Conservation (phyloP, 805 yeast genomes). For the Saccharomycopsis capsularis region DNA sequence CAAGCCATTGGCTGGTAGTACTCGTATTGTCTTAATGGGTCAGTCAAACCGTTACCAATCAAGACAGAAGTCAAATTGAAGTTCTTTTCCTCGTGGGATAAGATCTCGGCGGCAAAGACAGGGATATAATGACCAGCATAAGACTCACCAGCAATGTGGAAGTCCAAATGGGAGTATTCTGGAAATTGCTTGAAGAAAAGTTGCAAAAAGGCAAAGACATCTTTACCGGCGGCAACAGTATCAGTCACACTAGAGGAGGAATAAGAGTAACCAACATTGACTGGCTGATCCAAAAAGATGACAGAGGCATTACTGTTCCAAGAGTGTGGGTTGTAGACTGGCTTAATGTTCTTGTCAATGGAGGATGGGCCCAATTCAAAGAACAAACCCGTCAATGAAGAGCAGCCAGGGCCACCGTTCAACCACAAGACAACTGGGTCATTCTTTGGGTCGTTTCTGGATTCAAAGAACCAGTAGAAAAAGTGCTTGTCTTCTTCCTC, state of each 20-base stretch:
- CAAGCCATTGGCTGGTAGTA: conserved; percentile 92
- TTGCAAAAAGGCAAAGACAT: conserved; percentile 72
- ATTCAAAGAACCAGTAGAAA: conserved; percentile 66
- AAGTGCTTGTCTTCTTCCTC: conserved; percentile 76
- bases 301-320: conserved; percentile 86
- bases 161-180: conserved; percentile 45
- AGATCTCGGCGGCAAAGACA: conserved; percentile 73
- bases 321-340: conserved; percentile 64
- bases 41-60: conserved; percentile 90
- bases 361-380: conserved; percentile 83
- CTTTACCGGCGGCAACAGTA: conserved; percentile 79
- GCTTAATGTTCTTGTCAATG: conserved; percentile 53
- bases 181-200: conserved; percentile 72
- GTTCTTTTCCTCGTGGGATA: conserved; percentile 48
- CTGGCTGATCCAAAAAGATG: conserved; percentile 84
- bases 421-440: conserved; percentile 87
- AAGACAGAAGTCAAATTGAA: conserved; percentile 69
- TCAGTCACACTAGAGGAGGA: conserved; percentile 54
- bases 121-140: conserved; percentile 96
- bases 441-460: conserved; percentile 77
- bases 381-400: conserved; percentile 78
- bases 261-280: conserved; percentile 73
- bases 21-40: conserved; percentile 71
- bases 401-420: conserved; percentile 95
- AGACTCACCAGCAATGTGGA: conserved; percentile 91